These are phyloP conservation scores for Cladosporium sp. DNA, from an alignment of 2,329 filamentous ascomycete species.

Conservation along the genomic window DNA sequence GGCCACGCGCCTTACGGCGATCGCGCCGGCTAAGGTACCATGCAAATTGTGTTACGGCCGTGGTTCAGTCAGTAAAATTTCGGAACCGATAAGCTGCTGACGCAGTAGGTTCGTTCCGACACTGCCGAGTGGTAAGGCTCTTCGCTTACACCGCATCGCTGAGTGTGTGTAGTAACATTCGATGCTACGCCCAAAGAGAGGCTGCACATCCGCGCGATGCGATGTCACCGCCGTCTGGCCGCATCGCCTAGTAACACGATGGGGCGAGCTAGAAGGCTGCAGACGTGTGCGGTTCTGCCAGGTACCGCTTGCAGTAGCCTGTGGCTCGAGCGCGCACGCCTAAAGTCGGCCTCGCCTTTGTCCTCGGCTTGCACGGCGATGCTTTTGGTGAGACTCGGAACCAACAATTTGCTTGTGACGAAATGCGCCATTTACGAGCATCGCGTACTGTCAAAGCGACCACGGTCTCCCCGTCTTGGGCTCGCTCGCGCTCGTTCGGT, in stretches of 20 bases:
- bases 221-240: conserved; percentile 14
- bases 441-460: conserved; percentile 14
- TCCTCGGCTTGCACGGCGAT: conserved; percentile 11
- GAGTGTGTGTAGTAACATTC: not conserved
- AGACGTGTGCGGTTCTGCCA: conserved; percentile 11
- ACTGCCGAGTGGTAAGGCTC: conserved; percentile 14
- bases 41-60: conserved; percentile 8
- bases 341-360: conserved; percentile 16
- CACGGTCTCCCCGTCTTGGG: conserved; percentile 2
- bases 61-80: conserved; percentile 1
- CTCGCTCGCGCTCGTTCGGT: conserved; percentile 1
- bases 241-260: conserved; percentile 13
- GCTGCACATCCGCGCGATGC: conserved; percentile 14
- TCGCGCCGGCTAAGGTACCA: not conserved
- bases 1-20: not conserved
- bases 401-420: conserved; percentile 14
- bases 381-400: conserved; percentile 13
- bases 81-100: conserved; percentile 12
- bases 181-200: conserved; percentile 1
- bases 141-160: conserved; percentile 14
- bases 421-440: conserved; percentile 20
- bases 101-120: not conserved
- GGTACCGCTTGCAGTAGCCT: conserved; percentile 15
- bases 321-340: not conserved
- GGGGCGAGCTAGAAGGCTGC: conserved; percentile 22